Evolutionary conservation across 139 green algal genomes (phyloP).

Genomic region (Trebouxia sp.): DNA sequence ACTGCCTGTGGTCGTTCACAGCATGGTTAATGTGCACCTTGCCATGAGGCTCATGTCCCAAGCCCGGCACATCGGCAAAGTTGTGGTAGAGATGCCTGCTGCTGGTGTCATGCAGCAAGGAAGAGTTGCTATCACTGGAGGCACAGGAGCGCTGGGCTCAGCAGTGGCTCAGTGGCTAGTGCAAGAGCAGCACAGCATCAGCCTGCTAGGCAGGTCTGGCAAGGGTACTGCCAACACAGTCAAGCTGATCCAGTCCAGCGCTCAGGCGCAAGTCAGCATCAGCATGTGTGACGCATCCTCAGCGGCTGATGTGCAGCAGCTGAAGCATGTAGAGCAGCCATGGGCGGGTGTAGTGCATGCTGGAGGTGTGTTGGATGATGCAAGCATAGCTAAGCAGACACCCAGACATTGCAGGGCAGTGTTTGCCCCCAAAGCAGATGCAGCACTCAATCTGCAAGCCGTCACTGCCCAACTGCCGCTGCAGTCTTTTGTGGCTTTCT

Average conservation of each 20-base stretch:
- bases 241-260: neutral
- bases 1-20: slow-evolving; percentile 46
- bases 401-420: slow-evolving; percentile 49
- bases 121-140: slow-evolving; percentile 64
- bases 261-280: slow-evolving; percentile 33
- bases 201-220: slow-evolving; percentile 18
- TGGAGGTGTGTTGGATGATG: slow-evolving; percentile 66
- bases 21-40: slow-evolving; percentile 30
- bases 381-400: slow-evolving; percentile 51
- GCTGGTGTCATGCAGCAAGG: neutral
- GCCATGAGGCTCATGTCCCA: slow-evolving; percentile 81
- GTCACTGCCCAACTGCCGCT: slow-evolving; percentile 22
- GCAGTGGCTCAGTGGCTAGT: slow-evolving; percentile 60
- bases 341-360: slow-evolving; percentile 65
- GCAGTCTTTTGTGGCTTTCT: slow-evolving; percentile 42
- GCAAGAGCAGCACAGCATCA: slow-evolving; percentile 8
- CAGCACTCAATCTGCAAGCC: slow-evolving; percentile 4
- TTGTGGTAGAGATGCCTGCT: slow-evolving; percentile 55
- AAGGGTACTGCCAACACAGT: neutral
- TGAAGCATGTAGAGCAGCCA: neutral
- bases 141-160: slow-evolving; percentile 72
- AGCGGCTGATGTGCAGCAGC: slow-evolving; percentile 30
- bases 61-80: slow-evolving; percentile 83
- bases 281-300: slow-evolving; percentile 34
- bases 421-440: slow-evolving; percentile 45